These are phyloP conservation scores for Trichoderma gamsii DNA, from an alignment of 495 filamentous ascomycete species.

Conservation along the genomic window DNA sequence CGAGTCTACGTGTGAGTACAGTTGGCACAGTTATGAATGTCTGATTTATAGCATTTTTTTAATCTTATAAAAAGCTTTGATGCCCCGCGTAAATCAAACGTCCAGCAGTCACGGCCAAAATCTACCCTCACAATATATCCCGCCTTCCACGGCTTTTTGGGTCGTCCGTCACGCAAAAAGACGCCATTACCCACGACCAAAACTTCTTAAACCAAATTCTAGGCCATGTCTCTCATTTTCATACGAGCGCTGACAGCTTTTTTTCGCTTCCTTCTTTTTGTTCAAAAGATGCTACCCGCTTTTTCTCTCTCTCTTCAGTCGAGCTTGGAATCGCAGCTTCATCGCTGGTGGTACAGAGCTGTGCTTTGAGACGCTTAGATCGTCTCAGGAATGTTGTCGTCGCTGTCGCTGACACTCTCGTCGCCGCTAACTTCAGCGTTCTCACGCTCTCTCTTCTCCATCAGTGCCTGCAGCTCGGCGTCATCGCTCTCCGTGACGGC, in stretches of 20 bases:
- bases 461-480: constrained; percentile 89
- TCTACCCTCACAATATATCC: background rate
- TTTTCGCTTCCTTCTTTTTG: background rate
- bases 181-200: constrained; percentile 7
- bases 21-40: background rate
- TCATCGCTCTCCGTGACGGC: constrained; percentile 98
- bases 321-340: background rate
- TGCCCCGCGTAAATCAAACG: background rate
- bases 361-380: constrained; percentile 27
- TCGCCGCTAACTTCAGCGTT: constrained; percentile 95
- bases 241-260: constrained; percentile 7
- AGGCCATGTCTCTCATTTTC: constrained; percentile 8
- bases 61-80: background rate
- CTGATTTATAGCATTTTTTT: background rate
- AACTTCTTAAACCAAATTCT: constrained; percentile 13
- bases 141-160: background rate
- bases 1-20: background rate
- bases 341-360: constrained; percentile 4
- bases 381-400: constrained; percentile 59
- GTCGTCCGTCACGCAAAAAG: constrained; percentile 3
- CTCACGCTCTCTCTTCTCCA: constrained; percentile 98
- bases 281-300: background rate
- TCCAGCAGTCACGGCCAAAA: background rate
- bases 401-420: constrained; percentile 87
- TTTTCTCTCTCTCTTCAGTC: background rate